A percentile compares a stretch with the other conserved stretches of the same genome.
phyloP scores from a whole-genome alignment of 1,284 basidiomycete genomes.

The Thelephora terrestris region DNA sequence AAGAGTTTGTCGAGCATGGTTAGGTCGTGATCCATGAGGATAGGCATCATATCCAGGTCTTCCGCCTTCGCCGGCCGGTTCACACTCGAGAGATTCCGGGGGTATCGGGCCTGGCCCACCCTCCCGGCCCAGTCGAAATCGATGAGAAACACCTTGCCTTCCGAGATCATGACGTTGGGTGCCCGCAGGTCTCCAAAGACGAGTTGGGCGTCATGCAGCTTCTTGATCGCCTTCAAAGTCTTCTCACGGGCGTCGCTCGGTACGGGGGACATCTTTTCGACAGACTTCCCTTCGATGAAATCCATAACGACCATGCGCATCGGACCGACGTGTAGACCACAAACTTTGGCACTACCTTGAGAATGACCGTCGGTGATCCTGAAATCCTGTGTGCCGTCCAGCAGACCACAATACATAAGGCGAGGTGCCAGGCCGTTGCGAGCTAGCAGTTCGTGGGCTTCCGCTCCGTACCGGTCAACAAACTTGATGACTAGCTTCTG shows the following conservation, averaged over 20 bases:
- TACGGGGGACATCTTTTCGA: background rate
- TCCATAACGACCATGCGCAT: conserved; percentile 9
- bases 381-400: background rate
- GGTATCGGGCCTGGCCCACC: conserved; percentile 11
- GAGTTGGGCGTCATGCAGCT: conserved; percentile 7
- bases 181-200: conserved; percentile 15
- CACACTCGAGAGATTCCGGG: conserved; percentile 2
- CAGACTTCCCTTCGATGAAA: conserved; percentile 5
- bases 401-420: conserved; percentile 11
- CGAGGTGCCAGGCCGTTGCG: conserved; percentile 10
- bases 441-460: conserved; percentile 8
- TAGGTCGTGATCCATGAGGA: too few relatives aligned
- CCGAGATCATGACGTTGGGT: conserved; percentile 11
- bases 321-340: background rate
- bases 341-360: background rate
- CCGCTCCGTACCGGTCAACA: background rate
- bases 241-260: too few relatives aligned
- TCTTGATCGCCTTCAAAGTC: conserved; percentile 3
- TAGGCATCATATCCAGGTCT: too few relatives aligned
- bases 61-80: conserved; percentile 1
- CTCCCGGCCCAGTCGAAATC: conserved; percentile 19
- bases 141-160: conserved; percentile 11
- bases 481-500: conserved; percentile 2
- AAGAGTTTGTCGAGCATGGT: too few relatives aligned
- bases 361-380: too few relatives aligned